phyloP scores from a whole-genome alignment of 2,329 filamentous ascomycete genomes.

The Exophiala xenobiotica region DNA sequence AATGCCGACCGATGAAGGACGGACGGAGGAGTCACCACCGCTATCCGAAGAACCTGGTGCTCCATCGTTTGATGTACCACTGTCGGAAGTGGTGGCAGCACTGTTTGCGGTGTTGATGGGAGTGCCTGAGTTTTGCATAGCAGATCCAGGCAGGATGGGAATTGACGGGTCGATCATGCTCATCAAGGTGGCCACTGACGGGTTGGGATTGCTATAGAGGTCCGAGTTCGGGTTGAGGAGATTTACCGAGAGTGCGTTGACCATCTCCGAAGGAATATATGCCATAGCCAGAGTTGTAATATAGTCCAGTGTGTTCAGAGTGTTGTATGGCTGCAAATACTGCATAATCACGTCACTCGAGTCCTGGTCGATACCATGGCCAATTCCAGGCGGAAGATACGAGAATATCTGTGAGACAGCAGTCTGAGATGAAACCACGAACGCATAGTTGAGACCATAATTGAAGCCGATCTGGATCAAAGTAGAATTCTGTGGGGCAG shows the following conservation, averaged over 20 bases:
- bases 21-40: slow-evolving; percentile 39
- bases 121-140: slow-evolving; percentile 42
- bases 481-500: slow-evolving; percentile 62
- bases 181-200: slow-evolving; percentile 71
- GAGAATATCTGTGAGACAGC: slow-evolving; percentile 83
- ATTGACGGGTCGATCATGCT: slow-evolving; percentile 81
- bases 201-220: slow-evolving; percentile 69
- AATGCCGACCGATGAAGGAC: slow-evolving; percentile 60
- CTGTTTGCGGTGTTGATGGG: slow-evolving; percentile 35
- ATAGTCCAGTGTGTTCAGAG: slow-evolving; percentile 64
- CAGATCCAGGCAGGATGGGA: slow-evolving; percentile 58
- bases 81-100: slow-evolving; percentile 38
- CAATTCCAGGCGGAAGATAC: slow-evolving; percentile 70
- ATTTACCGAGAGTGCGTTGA: slow-evolving; percentile 66
- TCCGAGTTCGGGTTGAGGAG: slow-evolving; percentile 69
- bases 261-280: slow-evolving; percentile 70
- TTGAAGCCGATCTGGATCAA: slow-evolving; percentile 84
- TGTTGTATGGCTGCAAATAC: slow-evolving; percentile 41
- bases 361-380: slow-evolving; percentile 57
- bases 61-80: slow-evolving; percentile 40
- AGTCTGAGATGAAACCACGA: slow-evolving; percentile 69
- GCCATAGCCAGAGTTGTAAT: slow-evolving; percentile 77
- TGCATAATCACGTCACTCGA: slow-evolving; percentile 32
- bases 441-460: slow-evolving; percentile 77
- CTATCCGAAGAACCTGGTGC: slow-evolving; percentile 53